Conservation (phyloP, 2,329 filamentous ascomycete genomes). For the Didymella arachidicola region DNA sequence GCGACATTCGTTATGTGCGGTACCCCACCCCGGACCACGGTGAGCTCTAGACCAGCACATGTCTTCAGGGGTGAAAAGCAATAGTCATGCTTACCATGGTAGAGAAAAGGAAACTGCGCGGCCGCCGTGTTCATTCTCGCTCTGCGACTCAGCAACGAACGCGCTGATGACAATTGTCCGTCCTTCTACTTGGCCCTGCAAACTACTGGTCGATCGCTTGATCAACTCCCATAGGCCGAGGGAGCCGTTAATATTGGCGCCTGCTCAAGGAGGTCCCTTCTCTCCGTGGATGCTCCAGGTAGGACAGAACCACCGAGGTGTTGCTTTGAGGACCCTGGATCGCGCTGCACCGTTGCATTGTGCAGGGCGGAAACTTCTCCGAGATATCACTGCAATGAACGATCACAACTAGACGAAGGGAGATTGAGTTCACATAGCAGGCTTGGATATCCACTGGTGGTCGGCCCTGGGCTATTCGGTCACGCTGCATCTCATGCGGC, state of each 20-base stretch:
- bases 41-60: constrained; percentile 6
- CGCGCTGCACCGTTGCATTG: constrained; percentile 1
- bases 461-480: neutral
- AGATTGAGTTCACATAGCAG: neutral
- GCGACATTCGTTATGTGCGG: neutral
- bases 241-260: neutral
- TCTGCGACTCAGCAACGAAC: neutral
- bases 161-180: neutral
- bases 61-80: neutral
- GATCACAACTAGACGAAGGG: neutral
- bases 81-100: neutral
- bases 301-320: neutral
- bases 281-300: neutral
- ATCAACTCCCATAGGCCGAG: neutral
- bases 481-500: neutral
- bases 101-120: neutral
- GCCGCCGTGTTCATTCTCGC: neutral
- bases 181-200: neutral
- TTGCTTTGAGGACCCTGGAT: constrained; percentile 8
- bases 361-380: constrained; percentile 1
- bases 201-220: neutral
- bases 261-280: neutral
- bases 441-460: constrained; percentile 1
- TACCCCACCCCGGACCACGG: neutral
- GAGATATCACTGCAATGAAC: constrained; percentile 2